Base-by-base conservation (phyloP, 306 rosid genomes). In the Dicorynia guianensis region DNA sequence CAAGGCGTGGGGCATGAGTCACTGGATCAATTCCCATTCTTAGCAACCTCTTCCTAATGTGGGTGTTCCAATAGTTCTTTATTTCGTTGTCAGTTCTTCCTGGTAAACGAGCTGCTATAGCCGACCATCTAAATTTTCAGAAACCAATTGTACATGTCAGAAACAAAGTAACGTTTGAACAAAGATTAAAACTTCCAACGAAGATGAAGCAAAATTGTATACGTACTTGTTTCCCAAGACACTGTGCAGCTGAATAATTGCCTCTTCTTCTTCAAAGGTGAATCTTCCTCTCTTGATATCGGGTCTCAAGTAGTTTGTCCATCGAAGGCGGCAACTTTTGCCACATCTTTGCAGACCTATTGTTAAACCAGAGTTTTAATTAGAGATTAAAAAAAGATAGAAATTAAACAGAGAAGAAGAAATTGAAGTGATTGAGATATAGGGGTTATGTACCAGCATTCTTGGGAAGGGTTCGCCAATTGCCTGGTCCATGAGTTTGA, bases 71-170 rank as follows among this genome's bases (percentile, higher is more conserved):
- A 61, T 92, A 89, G 18, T 92, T 92, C 85, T 92, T 92, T 52
- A 92, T 92, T 65, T 92, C 97, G 7, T 92, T 92, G 62, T 92
- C 96, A 0, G 97, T 92, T 80, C 97, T 85, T 80, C 97, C 97
- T 1, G 97, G 97, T 61, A 89, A 86, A 15, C 88, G 85, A 63
- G 90, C 87, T 1, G 97, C 97, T 67, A 92, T 92, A 0, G 93
- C 87, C 9, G 97, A 92, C 97, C 97, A 92, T 72, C 97, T 92
- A 78, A 52, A 59, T 42, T 12, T 56, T 1, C 47, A 39, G 47
- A 67, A 56, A 19, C 11, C 12, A 6, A 40, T 36, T 72, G 54
- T 6, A 52, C 25, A 34, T 9, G 2, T 47, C 1, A 19, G 2
- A 7, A 11, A 12, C 7, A 11, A 33, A 66, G 10, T 11, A 2